Evolutionary conservation across 192 early-diverging fungal species (phyloP).

Genomic region (Piromyces finnis): DNA sequence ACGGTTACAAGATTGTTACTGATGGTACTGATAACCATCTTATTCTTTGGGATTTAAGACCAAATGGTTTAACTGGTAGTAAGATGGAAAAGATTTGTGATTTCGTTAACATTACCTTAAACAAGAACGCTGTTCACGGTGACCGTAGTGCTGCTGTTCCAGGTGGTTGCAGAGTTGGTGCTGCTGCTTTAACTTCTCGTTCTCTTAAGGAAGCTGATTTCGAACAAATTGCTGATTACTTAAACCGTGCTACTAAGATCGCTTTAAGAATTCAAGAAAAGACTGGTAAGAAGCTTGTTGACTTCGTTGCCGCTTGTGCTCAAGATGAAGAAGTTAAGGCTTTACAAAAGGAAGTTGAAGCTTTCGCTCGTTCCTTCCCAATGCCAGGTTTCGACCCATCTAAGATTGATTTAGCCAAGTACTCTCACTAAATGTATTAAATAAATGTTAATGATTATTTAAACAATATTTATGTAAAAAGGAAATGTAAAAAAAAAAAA

Average conservation of each 20-base stretch:
- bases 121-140: slow-evolving; percentile 98
- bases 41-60: slow-evolving; percentile 93
- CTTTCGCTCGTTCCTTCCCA: slow-evolving; percentile 83
- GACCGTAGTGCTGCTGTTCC: slow-evolving; percentile 89
- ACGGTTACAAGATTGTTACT: slow-evolving; percentile 89
- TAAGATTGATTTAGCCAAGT: background rate
- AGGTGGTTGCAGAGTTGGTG: slow-evolving; percentile 92
- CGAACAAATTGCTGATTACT: slow-evolving; percentile 84
- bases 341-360: slow-evolving; percentile 75
- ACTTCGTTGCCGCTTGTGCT: slow-evolving; percentile 75
- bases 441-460: no score
- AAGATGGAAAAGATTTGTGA: slow-evolving; percentile 99
- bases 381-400: slow-evolving; percentile 83
- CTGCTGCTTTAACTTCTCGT: slow-evolving; percentile 89
- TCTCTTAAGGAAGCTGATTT: slow-evolving; percentile 95
- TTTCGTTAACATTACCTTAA: slow-evolving; percentile 86
- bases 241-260: slow-evolving; percentile 86
- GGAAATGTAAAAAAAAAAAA: background rate
- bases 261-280: slow-evolving; percentile 66
- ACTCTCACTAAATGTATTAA: background rate
- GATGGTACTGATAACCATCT: slow-evolving; percentile 97
- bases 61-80: slow-evolving; percentile 74
- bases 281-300: slow-evolving; percentile 88
- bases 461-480: no score
- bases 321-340: slow-evolving; percentile 60